Conservation (phyloP, 2,329 filamentous ascomycete species). For the Domatiomyces globalis region DNA sequence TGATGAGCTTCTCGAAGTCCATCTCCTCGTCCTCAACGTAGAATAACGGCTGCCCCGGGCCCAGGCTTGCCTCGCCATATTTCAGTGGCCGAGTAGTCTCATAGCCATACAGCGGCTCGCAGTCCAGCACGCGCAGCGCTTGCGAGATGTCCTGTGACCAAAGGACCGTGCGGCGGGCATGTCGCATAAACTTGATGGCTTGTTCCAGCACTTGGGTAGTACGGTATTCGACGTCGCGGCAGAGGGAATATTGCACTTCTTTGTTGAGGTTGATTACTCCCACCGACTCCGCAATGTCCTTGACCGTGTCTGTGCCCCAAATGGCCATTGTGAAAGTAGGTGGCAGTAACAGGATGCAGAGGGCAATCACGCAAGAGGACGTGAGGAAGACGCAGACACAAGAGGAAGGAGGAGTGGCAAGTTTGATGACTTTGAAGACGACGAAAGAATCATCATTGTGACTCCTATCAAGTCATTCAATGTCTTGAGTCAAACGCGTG, state of each 20-base stretch:
- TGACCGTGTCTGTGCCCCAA: constrained; percentile 94
- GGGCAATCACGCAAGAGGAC: too few species aligned
- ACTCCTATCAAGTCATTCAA: background rate
- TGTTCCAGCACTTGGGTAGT: constrained; percentile 88
- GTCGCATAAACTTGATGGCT: constrained; percentile 90
- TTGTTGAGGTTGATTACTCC: constrained; percentile 70
- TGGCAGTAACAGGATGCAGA: background rate
- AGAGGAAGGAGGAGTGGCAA: background rate
- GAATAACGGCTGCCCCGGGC: constrained; percentile 84
- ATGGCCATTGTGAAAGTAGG: constrained; percentile 33
- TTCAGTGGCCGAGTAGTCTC: constrained; percentile 77
- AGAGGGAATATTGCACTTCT: constrained; percentile 73
- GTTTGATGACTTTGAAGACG: background rate
- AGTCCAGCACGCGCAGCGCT: constrained; percentile 71
- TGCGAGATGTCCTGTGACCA: constrained; percentile 81
- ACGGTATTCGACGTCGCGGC: constrained; percentile 90
- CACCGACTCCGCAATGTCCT: constrained; percentile 90
- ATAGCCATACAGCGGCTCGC: constrained; percentile 70
- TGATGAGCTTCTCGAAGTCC: constrained; percentile 97
- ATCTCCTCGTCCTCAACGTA: constrained; percentile 98
- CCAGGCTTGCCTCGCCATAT: constrained; percentile 87
- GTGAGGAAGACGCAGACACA: background rate
- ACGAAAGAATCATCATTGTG: background rate
- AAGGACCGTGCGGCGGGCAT: constrained; percentile 69
- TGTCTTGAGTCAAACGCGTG: too few species aligned